Evolutionary conservation across 441 rosid genomes (phyloP), one percentile per base, ranked within the genome.

Genomic region (Metrosideros polymorpha): DNA sequence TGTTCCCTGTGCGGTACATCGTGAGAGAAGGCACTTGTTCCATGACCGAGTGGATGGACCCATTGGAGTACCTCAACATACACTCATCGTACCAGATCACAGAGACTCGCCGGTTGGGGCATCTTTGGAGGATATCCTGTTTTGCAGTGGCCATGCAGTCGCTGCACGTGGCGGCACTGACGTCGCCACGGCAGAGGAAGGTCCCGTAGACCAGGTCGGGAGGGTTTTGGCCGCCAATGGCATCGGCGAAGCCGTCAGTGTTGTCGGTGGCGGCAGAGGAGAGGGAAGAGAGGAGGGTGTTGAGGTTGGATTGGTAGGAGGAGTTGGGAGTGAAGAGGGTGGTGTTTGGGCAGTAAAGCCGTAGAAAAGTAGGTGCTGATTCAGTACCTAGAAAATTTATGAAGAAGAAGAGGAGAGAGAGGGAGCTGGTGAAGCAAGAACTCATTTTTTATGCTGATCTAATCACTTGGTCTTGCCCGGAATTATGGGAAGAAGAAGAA

Each of bases 11-110:
- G 15, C n/a, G 12, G 63, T 57, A n/a, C 18, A n/a, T 2, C 12
- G 0, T 12, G 32, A 0, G 0, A n/a, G 7, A 0, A 1, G 63
- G 32, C 32, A 0, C 7, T 57, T 0, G 32, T 18, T n/a, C 63
- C 32, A 57, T 57, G 63, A 12, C 61, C 0, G 15, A 27, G 61
- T 2, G 27, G 61, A 55, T 35, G 76, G 25, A 18, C 76, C 12
- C 13, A 24, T 71, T 25, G 17, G 79, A 35, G 47, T 71, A 71
- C n/a, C 45, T 10, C 79, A 35, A 35, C 79, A 71, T 35, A 24
- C 79, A 71, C 79, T 35, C n/a, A 6, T 39, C 47, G 15, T 71
- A 39, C 79, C 79, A 71, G 47, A 71, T 71, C 47, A 22, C 9
- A 25, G 79, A 71, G 47, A 71, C 79, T 71, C 47, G 47, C 79